Evolutionary conservation across 768 basidiomycete genomes (phyloP).

Genomic region (Mycena crocata): DNA sequence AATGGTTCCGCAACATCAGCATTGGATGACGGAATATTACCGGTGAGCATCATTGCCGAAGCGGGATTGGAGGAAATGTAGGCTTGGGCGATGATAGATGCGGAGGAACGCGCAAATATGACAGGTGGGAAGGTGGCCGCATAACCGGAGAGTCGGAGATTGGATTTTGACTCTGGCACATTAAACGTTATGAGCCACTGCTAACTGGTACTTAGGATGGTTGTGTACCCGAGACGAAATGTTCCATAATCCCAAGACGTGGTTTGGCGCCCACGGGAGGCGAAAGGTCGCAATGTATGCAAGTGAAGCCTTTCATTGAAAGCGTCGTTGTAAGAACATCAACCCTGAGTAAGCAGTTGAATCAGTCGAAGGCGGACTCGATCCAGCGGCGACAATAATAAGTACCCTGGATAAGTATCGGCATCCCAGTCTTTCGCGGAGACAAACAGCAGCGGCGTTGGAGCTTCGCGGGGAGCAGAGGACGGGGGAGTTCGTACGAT

Average conservation of each 20-base stretch:
- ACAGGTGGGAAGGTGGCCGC: conserved; percentile 68
- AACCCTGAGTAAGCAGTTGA: conserved; percentile 38
- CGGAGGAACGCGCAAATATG: conserved; percentile 60
- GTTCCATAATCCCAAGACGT: conserved; percentile 46
- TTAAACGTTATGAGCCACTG: neutral
- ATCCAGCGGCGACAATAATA: too few relatives aligned
- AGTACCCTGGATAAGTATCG: conserved; percentile 52
- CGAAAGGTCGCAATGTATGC: conserved; percentile 55
- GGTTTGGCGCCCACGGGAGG: conserved; percentile 34
- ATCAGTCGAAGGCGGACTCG: neutral
- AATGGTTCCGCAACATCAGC: conserved; percentile 40
- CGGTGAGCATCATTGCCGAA: conserved; percentile 68
- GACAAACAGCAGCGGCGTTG: conserved; percentile 66
- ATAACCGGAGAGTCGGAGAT: conserved; percentile 51
- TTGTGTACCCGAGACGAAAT: conserved; percentile 56
- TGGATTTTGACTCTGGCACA: conserved; percentile 52
- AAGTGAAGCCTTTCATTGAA: conserved; percentile 62
- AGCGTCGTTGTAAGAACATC: conserved; percentile 51
- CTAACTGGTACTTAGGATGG: neutral
- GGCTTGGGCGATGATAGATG: conserved; percentile 70
- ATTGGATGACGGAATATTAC: conserved; percentile 61
- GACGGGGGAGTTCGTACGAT: conserved; percentile 51
- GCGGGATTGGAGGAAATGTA: conserved; percentile 79
- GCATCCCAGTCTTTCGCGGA: conserved; percentile 60
- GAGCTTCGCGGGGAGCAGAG: conserved; percentile 58